These are phyloP conservation scores for Beauveria varroae DNA, from an alignment of 2,329 filamentous ascomycete species.

Conservation along the genomic window DNA sequence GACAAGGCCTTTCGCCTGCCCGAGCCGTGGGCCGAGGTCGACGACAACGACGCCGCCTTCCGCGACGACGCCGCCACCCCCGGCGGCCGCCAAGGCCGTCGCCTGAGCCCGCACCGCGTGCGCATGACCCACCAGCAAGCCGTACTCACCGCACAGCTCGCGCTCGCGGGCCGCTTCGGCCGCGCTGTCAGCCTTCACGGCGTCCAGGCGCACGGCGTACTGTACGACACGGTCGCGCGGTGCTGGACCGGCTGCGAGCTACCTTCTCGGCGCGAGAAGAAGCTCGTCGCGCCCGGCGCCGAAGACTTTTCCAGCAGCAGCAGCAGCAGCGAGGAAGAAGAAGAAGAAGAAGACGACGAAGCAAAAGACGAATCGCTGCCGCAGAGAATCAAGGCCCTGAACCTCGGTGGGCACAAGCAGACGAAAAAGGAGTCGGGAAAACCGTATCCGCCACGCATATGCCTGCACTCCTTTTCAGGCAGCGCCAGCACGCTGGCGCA, in stretches of 20 bases:
- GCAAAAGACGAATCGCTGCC: neutral
- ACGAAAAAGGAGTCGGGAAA: conserved; percentile 22
- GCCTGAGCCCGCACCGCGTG: conserved; percentile 61
- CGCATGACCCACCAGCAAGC: conserved; percentile 59
- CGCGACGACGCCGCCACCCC: conserved; percentile 51
- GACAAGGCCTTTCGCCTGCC: conserved; percentile 74
- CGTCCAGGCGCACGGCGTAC: conserved; percentile 66
- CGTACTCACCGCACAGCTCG: conserved; percentile 61
- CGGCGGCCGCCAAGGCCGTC: conserved; percentile 62
- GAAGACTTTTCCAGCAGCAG: conserved; percentile 37
- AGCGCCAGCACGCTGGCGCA: conserved; percentile 66
- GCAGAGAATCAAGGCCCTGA: conserved; percentile 13
- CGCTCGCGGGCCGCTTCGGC: conserved; percentile 58
- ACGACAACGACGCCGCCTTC: conserved; percentile 22
- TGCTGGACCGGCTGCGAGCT: conserved; percentile 66
- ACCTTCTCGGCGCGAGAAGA: conserved; percentile 51
- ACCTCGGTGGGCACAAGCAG: neutral
- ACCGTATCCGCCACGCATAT: conserved; percentile 80
- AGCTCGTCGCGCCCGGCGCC: conserved; percentile 37
- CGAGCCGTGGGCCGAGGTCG: conserved; percentile 39
- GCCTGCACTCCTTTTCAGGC: conserved; percentile 89
- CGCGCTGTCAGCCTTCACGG: conserved; percentile 64
- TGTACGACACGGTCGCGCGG: conserved; percentile 57
- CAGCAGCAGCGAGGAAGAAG: conserved; percentile 29
- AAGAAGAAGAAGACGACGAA: conserved; percentile 21